These are phyloP conservation scores for Heliamphora pulchella DNA, from an alignment of 179 eudicot genomes.

Conservation along the genomic window DNA sequence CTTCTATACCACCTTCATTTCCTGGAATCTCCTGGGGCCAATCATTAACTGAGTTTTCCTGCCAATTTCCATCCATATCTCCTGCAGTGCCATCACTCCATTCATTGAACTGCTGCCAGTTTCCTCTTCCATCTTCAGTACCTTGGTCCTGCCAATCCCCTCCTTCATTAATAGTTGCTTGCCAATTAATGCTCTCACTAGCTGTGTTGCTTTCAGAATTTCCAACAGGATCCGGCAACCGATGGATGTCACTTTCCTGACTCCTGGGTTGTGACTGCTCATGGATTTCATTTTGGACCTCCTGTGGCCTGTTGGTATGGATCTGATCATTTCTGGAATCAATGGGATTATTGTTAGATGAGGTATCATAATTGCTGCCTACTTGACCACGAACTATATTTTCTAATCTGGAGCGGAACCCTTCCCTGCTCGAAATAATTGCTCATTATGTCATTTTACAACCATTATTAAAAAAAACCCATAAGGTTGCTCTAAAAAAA, in stretches of 20 bases:
- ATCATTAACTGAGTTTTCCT: slow-evolving; percentile 33
- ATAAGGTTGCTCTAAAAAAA: background rate
- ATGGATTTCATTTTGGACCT: slow-evolving; percentile 36
- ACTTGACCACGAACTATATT: slow-evolving; percentile 63
- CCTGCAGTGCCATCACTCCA: slow-evolving; percentile 44
- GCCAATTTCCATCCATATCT: slow-evolving; percentile 41
- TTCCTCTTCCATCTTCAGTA: slow-evolving; percentile 46
- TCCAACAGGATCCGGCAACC: slow-evolving; percentile 33
- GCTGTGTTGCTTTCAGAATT: slow-evolving; percentile 30
- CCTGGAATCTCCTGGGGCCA: slow-evolving; percentile 43
- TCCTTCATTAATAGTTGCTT: slow-evolving; percentile 35
- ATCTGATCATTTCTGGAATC: slow-evolving; percentile 43
- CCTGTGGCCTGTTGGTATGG: slow-evolving; percentile 30
- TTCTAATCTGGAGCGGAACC: slow-evolving; percentile 72
- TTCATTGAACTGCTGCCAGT: slow-evolving; percentile 41
- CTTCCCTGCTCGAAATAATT: slow-evolving; percentile 50
- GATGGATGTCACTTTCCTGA: slow-evolving; percentile 38
- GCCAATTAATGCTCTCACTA: slow-evolving; percentile 33
- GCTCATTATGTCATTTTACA: slow-evolving; percentile 9
- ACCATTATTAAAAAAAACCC: background rate
- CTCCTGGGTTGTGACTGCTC: slow-evolving; percentile 37
- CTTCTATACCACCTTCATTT: slow-evolving; percentile 34
- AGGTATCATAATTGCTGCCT: slow-evolving; percentile 44
- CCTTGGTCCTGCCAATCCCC: slow-evolving; percentile 44
- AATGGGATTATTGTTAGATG: slow-evolving; percentile 31